These are phyloP conservation scores for Croton setiger DNA, from an alignment of 441 rosid genomes.

Conservation along the genomic window DNA sequence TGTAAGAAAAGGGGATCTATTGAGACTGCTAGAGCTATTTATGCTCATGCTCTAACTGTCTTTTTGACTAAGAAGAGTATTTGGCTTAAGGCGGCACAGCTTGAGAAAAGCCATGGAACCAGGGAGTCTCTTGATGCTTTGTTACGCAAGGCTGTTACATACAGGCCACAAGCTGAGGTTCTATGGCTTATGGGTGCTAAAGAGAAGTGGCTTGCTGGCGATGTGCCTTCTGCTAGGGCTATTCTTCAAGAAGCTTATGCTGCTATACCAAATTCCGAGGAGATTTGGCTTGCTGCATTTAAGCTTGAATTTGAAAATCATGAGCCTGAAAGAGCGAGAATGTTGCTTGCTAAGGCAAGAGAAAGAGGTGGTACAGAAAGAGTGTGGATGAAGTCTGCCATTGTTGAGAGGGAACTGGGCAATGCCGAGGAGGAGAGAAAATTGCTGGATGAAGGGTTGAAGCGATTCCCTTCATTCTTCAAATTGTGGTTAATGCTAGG, in stretches of 20 bases:
- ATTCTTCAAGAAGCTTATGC: conserved; percentile 96
- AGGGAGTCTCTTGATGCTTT: conserved; percentile 94
- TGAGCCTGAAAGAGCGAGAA: conserved; percentile 95
- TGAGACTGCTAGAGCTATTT: conserved; percentile 95
- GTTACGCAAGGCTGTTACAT: conserved; percentile 79
- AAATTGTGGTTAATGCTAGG: conserved; percentile 97
- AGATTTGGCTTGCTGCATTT: conserved; percentile 96
- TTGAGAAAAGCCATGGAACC: conserved; percentile 94
- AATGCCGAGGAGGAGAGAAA: conserved; percentile 71
- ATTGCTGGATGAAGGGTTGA: conserved; percentile 79
- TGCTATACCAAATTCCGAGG: conserved; percentile 93
- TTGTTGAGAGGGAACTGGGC: conserved; percentile 89
- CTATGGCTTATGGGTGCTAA: conserved; percentile 99
- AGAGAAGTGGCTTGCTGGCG: conserved; percentile 99
- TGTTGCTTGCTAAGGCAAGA: conserved; percentile 90
- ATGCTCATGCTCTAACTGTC: conserved; percentile 79
- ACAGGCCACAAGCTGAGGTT: conserved; percentile 93
- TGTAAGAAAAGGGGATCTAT: conserved; percentile 88
- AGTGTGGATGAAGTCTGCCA: conserved; percentile 98
- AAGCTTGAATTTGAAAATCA: conserved; percentile 98
- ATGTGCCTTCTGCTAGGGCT: conserved; percentile 90
- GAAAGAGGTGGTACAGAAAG: conserved; percentile 98
- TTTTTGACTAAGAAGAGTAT: conserved; percentile 95
- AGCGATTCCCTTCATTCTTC: conserved; percentile 74
- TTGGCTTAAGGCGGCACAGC: conserved; percentile 95